phyloP scores from a whole-genome alignment of 306 rosid genomes.

The Crataegus laevigata region DNA sequence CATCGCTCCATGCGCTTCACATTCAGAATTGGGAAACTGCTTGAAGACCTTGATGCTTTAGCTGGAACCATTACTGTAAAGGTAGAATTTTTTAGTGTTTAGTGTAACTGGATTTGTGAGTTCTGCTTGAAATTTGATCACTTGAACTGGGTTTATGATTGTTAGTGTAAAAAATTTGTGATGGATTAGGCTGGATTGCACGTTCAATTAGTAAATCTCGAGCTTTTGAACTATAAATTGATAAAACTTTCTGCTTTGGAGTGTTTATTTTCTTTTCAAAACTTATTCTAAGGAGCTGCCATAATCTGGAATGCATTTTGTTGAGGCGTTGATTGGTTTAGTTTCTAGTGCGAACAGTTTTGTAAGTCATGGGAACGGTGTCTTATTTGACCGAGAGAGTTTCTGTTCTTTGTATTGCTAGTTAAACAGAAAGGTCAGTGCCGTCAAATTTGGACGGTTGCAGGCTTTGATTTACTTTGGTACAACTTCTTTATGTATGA shows the following conservation, averaged over 20 bases:
- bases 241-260: neutral
- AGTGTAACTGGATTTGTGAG: constrained; percentile 1
- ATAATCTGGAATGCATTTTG: neutral
- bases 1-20: too few species aligned
- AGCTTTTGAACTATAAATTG: neutral
- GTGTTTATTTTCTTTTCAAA: neutral
- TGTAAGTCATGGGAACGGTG: neutral
- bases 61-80: constrained; percentile 89
- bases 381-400: neutral
- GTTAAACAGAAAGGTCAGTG: neutral
- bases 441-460: neutral
- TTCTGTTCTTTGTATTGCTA: neutral
- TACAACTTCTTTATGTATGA: neutral
- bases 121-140: neutral
- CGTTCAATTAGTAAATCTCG: neutral
- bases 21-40: constrained; percentile 64
- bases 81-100: constrained; percentile 26
- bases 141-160: neutral
- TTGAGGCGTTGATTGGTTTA: neutral
- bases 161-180: neutral
- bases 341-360: neutral
- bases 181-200: neutral
- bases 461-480: neutral
- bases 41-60: constrained; percentile 91
- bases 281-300: neutral